Base-by-base conservation (phyloP, 2,329 filamentous ascomycete species). In the Talaromyces verruculosus region DNA sequence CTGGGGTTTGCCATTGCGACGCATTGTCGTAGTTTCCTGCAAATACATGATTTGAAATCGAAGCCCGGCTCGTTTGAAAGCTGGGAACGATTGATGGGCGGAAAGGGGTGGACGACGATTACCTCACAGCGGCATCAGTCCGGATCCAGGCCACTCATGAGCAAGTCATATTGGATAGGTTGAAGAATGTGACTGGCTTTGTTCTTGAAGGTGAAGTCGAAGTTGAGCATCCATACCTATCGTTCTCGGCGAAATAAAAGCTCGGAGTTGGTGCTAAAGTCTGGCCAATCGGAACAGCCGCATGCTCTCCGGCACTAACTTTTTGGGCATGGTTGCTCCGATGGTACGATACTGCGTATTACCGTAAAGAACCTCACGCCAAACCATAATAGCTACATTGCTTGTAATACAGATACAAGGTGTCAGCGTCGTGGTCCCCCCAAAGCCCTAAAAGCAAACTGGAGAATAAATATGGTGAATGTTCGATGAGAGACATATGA, bases 1-100 rank as follows among this genome's bases (percentile, higher is more conserved):
- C 60, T 77, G 75, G 17, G 75, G 68, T 25, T 75, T 71, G 33
- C 77, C 76, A 71, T 78, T 78, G 49, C 73, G 74, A 51, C 76
- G 76, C 17, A 73, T 75, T 51, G 57, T 67, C 17, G 65, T 51
- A n/a, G 61, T 49, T 25, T 67, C 61, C 37, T 55, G 62, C 62
- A 64, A 33, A 64, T 66, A 57, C 53, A 57, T 57, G 53, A 25
- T 37, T 39, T 25, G 49, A 33, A 33, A 17, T 5, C 33, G n/a
- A 22, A 19, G 51, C 3, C 15, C 51, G 28, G 39, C 33, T 57
- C 11, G 33, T 1, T 37, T 17, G 25, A 10, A 8, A 37, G 1
- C n/a, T 13, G 1, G 11, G 15, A 25, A 19, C 7, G 6, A 25
- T 25, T 25, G 19, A 47, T 25, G 25, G 33, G 8, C 5, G 7